Evolutionary conservation across 2,329 filamentous ascomycete genomes (phyloP), one percentile per base, ranked within the genome.

Genomic region (Fusarium nematophilum): DNA sequence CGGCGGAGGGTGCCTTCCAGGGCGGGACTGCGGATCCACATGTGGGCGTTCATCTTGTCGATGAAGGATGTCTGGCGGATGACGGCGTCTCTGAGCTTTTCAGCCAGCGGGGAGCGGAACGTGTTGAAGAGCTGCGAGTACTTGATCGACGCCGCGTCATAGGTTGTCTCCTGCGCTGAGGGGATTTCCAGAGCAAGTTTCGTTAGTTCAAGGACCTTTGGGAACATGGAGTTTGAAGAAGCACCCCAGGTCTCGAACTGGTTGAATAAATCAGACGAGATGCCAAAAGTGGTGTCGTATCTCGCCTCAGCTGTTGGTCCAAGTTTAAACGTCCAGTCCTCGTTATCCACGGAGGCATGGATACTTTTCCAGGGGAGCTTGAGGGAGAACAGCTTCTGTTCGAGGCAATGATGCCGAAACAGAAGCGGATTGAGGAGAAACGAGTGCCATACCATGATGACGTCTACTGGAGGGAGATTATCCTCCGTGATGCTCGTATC

Each of bases 11-110:
- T 80, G 1, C 71, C 73, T 1, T 66, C 47, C 0, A 74, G 37
- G 2, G 71, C 68, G 0, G 77, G 76, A 26, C 74, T 74, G 9
- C 73, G 69, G 13, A 78, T 72, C 78, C 77, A 79, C 30, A 76
- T 70, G 39, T 73, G 66, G 0, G 42, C 44, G 39, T 73, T 65
- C 76, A 79, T 79, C 67, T 80, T 80, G 25, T 75, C 69, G 44
- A 75, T 69, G 46, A 80, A 80, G 10, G 62, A 50, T 13, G 64
- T 62, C 54, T 80, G 78, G 2, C 77, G 74, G 10, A 64, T 46
- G 29, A 79, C 75, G 18, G 73, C 73, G 10, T 69, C 71, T 1
- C 62, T 47, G 9, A 76, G 68, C 5, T 66, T 17, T 2, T 26
- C 27, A 1, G 39, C 54, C 3, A 59, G 9, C 1, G 8, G 9